Percentiles rank a stretch among this genome's conserved stretches.
Evolutionary conservation across 2,329 filamentous ascomycete genomes (phyloP).

Genomic region (Trichoderma citrinoviride): DNA sequence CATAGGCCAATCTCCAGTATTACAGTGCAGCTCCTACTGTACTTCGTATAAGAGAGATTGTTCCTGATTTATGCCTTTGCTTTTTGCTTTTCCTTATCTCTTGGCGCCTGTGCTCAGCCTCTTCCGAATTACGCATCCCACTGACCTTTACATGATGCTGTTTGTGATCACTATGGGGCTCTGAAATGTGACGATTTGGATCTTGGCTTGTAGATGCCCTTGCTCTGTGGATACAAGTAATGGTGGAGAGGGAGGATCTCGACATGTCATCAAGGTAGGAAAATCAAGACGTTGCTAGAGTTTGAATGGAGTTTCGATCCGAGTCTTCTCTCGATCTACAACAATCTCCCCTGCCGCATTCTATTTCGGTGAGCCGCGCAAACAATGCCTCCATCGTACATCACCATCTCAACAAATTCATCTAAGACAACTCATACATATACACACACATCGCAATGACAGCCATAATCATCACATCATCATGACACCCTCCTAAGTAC

Average conservation of each 20-base stretch:
- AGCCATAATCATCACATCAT: background rate
- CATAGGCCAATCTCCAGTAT: background rate
- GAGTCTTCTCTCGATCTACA: background rate
- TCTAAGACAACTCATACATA: background rate
- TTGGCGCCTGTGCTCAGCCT: constrained; percentile 1
- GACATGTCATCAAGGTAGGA: background rate
- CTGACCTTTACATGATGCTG: background rate
- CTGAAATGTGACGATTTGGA: background rate
- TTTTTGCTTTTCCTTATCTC: background rate
- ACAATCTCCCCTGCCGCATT: background rate
- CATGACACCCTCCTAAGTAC: constrained; percentile 18
- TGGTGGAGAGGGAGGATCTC: background rate
- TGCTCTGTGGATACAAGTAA: background rate
- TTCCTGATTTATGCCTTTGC: no score
- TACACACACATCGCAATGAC: background rate
- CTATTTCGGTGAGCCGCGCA: background rate
- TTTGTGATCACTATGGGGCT: background rate
- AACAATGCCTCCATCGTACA: background rate
- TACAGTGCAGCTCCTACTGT: background rate
- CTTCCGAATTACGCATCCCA: background rate
- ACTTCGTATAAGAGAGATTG: background rate
- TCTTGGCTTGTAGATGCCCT: background rate
- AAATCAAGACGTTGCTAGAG: background rate
- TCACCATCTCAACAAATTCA: background rate
- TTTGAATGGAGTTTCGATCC: background rate